phyloP scores from a whole-genome alignment of 257 asterid genomes.

The Solanum ahanhuiri region DNA sequence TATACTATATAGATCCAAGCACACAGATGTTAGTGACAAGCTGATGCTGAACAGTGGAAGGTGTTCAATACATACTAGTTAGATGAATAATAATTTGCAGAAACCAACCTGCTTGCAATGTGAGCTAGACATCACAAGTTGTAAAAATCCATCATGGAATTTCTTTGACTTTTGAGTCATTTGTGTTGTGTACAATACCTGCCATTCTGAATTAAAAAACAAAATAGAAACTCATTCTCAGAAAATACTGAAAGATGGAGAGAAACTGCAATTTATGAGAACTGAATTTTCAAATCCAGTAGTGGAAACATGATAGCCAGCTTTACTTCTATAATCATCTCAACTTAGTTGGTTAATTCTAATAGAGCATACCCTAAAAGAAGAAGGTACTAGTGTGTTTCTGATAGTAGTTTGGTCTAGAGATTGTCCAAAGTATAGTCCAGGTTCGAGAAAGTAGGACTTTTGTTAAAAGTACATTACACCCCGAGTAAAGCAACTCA shows the following conservation, averaged over 20 bases:
- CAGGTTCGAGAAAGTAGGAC: background rate
- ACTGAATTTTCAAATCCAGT: background rate
- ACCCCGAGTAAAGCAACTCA: background rate
- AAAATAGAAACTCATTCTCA: background rate
- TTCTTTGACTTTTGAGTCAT: conserved; percentile 76
- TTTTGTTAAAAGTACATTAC: background rate
- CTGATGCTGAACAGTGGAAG: background rate
- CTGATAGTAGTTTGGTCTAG: background rate
- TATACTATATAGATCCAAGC: background rate
- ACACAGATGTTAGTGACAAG: background rate
- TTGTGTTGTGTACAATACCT: conserved; percentile 83
- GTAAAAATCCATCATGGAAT: conserved; percentile 70
- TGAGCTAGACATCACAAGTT: conserved; percentile 53
- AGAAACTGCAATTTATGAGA: background rate
- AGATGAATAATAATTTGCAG: conserved; percentile 2
- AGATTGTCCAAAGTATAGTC: background rate
- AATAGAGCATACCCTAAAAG: background rate
- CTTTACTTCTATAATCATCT: background rate
- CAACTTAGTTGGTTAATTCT: background rate
- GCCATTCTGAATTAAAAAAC: conserved; percentile 47
- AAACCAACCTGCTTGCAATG: conserved; percentile 67
- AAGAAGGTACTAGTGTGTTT: background rate
- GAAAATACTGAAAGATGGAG: background rate
- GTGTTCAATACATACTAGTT: background rate
- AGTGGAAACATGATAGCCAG: background rate